phyloP scores from a whole-genome alignment of 2,329 filamentous ascomycete species.

The Tolypocladium capitatum region DNA sequence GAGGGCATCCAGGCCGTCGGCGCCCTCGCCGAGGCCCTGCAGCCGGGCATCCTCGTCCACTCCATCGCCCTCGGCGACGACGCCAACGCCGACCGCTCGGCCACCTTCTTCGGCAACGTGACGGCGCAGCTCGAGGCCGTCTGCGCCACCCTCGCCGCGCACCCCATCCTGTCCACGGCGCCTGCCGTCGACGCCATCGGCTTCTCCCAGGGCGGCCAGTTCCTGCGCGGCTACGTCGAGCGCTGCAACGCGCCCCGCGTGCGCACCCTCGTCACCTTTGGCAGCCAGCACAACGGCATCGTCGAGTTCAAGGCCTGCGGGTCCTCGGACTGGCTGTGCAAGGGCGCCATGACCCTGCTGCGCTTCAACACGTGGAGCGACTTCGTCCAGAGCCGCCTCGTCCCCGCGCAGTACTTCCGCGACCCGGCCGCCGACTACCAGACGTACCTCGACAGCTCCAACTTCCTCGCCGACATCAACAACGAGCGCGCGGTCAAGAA shows the following conservation, averaged over 20 bases:
- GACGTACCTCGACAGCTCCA: constrained; percentile 65
- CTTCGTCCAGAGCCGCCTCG: constrained; percentile 65
- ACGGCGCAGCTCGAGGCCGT: constrained; percentile 64
- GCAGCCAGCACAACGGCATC: constrained; percentile 88
- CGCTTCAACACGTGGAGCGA: constrained; percentile 66
- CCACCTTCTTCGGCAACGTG: constrained; percentile 85
- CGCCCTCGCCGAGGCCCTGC: constrained; percentile 53
- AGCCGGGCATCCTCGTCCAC: constrained; percentile 79
- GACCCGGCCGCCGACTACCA: constrained; percentile 43
- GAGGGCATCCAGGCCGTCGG: constrained; percentile 63
- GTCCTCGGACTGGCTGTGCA: constrained; percentile 64
- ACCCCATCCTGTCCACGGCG: constrained; percentile 70
- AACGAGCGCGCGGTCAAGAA: constrained; percentile 77
- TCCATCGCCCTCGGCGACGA: constrained; percentile 59
- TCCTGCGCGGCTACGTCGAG: constrained; percentile 83
- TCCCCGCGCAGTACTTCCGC: constrained; percentile 93
- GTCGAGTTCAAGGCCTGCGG: constrained; percentile 65
- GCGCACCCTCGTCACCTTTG: constrained; percentile 73
- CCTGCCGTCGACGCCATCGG: constrained; percentile 82
- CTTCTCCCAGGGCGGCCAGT: constrained; percentile 92
- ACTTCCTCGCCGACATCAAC: constrained; percentile 91
- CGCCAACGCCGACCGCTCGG: constrained; percentile 56
- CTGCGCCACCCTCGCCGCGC: constrained; percentile 60
- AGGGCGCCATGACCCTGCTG: constrained; percentile 64
- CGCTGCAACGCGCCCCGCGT: constrained; percentile 69